These are phyloP conservation scores for Diplodia corticola DNA, from an alignment of 2,329 filamentous ascomycete species.

Conservation along the genomic window DNA sequence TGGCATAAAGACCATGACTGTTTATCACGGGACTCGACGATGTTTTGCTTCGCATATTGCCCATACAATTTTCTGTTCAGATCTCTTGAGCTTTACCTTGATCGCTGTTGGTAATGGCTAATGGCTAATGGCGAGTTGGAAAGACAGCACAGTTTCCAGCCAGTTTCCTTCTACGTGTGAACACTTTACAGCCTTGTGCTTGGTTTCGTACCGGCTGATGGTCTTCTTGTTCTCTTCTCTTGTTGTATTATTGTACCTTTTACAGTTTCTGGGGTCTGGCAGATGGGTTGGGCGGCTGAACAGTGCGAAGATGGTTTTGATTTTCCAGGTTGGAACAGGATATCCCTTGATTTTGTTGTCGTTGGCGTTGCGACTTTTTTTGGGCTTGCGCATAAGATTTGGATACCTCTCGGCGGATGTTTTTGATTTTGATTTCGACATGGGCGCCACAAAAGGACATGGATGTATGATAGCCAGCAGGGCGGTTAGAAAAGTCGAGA, in stretches of 20 bases:
- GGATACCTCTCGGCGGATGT: constrained; percentile 4
- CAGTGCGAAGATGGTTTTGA: background rate
- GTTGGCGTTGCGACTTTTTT: background rate
- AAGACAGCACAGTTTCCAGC: background rate
- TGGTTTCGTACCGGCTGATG: background rate
- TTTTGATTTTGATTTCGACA: background rate
- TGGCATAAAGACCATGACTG: background rate
- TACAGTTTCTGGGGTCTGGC: background rate
- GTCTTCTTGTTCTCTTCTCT: background rate
- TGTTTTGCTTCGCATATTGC: background rate
- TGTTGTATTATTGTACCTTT: background rate
- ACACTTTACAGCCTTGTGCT: background rate
- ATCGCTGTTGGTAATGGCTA: constrained; percentile 14
- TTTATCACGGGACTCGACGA: background rate
- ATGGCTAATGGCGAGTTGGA: constrained; percentile 17
- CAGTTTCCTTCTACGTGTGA: constrained; percentile 9
- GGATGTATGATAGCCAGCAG: constrained; percentile 12
- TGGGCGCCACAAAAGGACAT: constrained; percentile 2
- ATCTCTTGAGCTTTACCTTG: background rate
- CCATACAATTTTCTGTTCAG: background rate
- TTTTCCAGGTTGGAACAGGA: constrained; percentile 1
- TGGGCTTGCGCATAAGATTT: constrained; percentile 3
- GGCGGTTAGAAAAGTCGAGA: background rate
- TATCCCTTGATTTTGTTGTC: constrained; percentile 5
- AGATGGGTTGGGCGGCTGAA: background rate